Conservation (phyloP, 2,329 filamentous ascomycete genomes). For the Pseudogymnoascus sp. region DNA sequence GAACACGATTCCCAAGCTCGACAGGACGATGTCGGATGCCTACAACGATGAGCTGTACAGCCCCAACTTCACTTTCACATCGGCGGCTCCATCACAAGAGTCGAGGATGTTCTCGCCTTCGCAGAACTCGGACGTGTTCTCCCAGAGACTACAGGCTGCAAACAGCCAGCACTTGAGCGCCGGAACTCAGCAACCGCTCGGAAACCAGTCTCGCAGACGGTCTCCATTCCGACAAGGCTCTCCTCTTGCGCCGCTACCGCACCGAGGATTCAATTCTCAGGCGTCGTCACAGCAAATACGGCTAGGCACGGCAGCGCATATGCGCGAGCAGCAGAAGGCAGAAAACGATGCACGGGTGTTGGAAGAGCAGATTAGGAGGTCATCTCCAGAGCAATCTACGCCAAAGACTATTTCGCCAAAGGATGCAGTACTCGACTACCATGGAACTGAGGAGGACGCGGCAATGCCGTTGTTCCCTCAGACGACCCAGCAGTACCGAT, state of each 20-base stretch:
- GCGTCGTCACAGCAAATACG: conserved; percentile 27
- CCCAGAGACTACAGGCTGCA: conserved; percentile 69
- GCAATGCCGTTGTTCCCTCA: conserved; percentile 68
- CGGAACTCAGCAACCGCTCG: conserved; percentile 39
- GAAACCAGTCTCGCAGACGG: conserved; percentile 49
- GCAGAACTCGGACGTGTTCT: conserved; percentile 56
- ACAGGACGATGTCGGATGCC: conserved; percentile 78
- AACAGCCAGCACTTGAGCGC: conserved; percentile 65
- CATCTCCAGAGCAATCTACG: conserved; percentile 39
- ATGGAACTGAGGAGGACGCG: conserved; percentile 62
- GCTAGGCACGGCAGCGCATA: conserved; percentile 49
- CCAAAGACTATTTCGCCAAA: conserved; percentile 89
- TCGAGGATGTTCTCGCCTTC: conserved; percentile 33
- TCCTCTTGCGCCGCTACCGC: conserved; percentile 42
- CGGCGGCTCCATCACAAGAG: conserved; percentile 44
- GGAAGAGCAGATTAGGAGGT: conserved; percentile 33
- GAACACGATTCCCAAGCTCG: conserved; percentile 62
- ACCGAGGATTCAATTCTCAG: conserved; percentile 32
- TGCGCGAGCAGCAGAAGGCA: conserved; percentile 54
- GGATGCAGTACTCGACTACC: conserved; percentile 80
- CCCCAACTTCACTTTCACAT: conserved; percentile 54
- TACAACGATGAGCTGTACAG: conserved; percentile 82
- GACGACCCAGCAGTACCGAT: conserved; percentile 37
- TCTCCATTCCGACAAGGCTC: conserved; percentile 77
- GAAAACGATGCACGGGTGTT: conserved; percentile 46